These are phyloP conservation scores for Climacium dendroides DNA, from an alignment of 225 moss, liverwort and hornwort genomes.

Conservation along the genomic window DNA sequence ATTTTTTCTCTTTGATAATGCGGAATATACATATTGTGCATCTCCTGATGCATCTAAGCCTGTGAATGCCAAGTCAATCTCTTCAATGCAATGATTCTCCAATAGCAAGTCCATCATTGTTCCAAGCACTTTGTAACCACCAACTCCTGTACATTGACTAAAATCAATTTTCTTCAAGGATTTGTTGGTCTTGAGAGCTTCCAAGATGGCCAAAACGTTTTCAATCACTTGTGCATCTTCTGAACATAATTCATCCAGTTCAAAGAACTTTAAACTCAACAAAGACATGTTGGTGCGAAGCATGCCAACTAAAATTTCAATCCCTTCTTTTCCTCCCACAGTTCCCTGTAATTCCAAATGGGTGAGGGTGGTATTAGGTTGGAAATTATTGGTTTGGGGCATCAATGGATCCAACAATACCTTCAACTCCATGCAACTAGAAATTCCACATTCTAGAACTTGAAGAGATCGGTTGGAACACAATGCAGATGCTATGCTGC, in stretches of 20 bases:
- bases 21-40: neutral
- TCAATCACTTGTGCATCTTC: rapidly evolving
- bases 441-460: rapidly evolving
- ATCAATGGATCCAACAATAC: neutral
- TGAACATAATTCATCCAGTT: rapidly evolving
- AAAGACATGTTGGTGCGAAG: neutral
- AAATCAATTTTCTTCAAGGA: neutral
- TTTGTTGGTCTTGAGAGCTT: neutral
- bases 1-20: neutral
- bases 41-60: neutral
- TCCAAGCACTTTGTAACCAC: neutral
- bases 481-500: neutral
- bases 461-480: neutral
- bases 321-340: neutral
- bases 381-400: too few species aligned
- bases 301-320: neutral
- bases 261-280: rapidly evolving
- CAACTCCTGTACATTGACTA: rapidly evolving
- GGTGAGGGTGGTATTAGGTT: neutral
- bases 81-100: neutral
- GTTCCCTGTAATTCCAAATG: rapidly evolving
- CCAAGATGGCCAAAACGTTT: neutral
- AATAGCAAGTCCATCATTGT: neutral
- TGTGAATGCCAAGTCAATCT: too few species aligned
- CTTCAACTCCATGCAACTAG: neutral